Evolutionary conservation across 805 yeast genomes (phyloP), one percentile per base, ranked within the genome.

Genomic region (Jamesozyma gamospora): DNA sequence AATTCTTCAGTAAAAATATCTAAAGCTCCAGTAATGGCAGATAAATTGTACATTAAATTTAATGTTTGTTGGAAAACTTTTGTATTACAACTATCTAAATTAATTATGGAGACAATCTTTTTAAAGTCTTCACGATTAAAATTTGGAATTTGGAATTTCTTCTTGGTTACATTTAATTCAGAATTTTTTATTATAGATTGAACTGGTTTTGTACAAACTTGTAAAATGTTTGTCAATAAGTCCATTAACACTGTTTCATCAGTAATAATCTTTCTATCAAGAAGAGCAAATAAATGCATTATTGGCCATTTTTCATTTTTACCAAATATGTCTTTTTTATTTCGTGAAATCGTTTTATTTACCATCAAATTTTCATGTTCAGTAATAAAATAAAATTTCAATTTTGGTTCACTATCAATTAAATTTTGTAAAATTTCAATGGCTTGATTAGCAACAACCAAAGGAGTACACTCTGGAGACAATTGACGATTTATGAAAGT

Each of bases 31-130:
- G 73, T 70, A 16, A 87, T 58, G 14, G 71, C 64, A 0, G 85
- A 73, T 34, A 88, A 58, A 52, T 82, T 79, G 48, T 81, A 88
- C 79, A 88, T 82, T 1, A 86, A 75, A 43, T 83, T 75, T 37
- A 88, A 69, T 0, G 88, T 78, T 55, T 87, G 83, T 51, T 86
- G 86, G 64, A 88, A 86, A 0, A 94, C 84, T 32, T 80, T 73
- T 46, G 84, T 79, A 28, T 88, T 77, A 54, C 96, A 86, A 41
- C 88, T 94, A 52, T 83, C 85, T 1, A 90, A 74, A 4, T 80
- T 75, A 39, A 88, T 66, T 26, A 84, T 76, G 17, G 76, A 70
- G 13, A 83, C 79, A 26, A 86, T 66, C 44, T 70, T 71, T 35
- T 74, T 71, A 51, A 85, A 65, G 46, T 79, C 79, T 16, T 66